Percentiles rank a stretch among this genome's conserved stretches.
Evolutionary conservation across 2,329 filamentous ascomycete genomes (phyloP).

Genomic region (Fusarium phyllophilum): DNA sequence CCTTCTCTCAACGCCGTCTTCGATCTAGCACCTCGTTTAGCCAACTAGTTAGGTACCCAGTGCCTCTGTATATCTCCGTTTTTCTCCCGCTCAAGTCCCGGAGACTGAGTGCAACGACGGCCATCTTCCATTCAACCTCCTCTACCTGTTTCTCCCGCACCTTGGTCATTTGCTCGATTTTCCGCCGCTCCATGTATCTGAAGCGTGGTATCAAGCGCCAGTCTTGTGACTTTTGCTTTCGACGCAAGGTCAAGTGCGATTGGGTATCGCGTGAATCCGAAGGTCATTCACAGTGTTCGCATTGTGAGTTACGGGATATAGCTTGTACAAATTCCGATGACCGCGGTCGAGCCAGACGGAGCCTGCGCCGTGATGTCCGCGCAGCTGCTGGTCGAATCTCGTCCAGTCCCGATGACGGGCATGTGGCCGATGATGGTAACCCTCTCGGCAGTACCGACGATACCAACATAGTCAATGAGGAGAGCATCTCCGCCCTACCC

Average conservation of each 20-base stretch:
- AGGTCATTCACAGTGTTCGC: background rate
- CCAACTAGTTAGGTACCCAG: background rate
- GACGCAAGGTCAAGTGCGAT: background rate
- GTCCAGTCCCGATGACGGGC: background rate
- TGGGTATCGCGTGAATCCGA: background rate
- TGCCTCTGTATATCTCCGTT: background rate
- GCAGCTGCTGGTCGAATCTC: background rate
- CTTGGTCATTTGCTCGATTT: background rate
- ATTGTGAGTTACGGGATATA: background rate
- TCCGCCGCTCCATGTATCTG: background rate
- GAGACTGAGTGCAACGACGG: background rate
- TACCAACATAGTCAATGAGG: too few species aligned
- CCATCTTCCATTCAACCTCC: background rate
- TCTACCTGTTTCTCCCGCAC: background rate
- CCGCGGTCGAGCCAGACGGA: background rate
- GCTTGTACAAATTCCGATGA: background rate
- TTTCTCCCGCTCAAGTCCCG: background rate
- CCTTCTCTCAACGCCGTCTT: background rate
- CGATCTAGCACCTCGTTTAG: background rate
- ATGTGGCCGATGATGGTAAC: background rate
- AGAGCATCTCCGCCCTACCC: background rate
- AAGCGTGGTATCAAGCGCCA: background rate
- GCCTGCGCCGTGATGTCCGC: background rate
- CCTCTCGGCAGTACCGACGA: background rate
- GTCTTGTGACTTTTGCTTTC: background rate